Evolutionary conservation across 352 stramenopile species (phyloP), one percentile per base, ranked within the genome.

Genomic region (Thraustochytrium striatum): DNA sequence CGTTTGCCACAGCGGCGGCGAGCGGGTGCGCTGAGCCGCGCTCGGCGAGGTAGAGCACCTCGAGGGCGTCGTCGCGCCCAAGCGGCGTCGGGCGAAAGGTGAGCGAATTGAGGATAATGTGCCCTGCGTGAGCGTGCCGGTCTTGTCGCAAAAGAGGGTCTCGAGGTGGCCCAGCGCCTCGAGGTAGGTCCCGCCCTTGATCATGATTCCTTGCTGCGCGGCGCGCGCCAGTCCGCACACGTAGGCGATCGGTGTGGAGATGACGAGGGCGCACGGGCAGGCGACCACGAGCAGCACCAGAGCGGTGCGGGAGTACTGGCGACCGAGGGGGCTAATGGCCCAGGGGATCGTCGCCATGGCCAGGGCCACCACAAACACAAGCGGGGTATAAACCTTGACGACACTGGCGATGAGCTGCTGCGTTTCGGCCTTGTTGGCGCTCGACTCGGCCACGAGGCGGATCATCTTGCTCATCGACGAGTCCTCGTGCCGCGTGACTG

Each of bases 81-180:
- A 57, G 41, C 28, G 8, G n/a, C 61, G 5, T 62, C 68, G 19
- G 82, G 61, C 57, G 70, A 62, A 52, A 89, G 69, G 35, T 82
- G 69, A 69, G 53, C 69, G 44, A 82, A 91, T 88, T 55, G 85
- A 83, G 57, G 68, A 19, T 13, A 80, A 82, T 8, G 44, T 38
- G 16, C 88, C 88, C 52, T 86, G 81, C 2, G 93, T 98, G 62
- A 98, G 88, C 25, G 94, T 98, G 16, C 94, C 94, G 1, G 93
- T 97, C 86, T 97, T 98, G 85, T 98, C 94, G 65, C 89, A 86
- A 1, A 85, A 73, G 32, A 91, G 78, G 33, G 79, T 85, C 62
- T 85, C 82, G 1, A 91, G 85, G 47, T 82, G 85, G 21, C 86
- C 86, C 30, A 92, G 78, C 9, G 87, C 85, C 75, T 92, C 88